Evolutionary conservation across 495 filamentous ascomycete genomes (phyloP).

Genomic region (Talaromyces nanjingensis): DNA sequence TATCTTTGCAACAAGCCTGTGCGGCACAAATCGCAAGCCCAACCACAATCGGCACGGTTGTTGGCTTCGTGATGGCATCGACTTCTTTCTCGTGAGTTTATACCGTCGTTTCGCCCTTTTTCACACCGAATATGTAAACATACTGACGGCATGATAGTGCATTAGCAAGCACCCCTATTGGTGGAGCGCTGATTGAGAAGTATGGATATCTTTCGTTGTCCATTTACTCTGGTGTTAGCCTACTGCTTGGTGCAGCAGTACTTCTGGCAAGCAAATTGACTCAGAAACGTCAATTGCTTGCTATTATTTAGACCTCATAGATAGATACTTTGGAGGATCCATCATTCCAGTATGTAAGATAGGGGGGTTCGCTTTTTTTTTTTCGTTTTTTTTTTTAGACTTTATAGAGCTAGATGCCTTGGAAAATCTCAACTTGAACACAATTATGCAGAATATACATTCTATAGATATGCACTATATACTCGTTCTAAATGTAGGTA

Average conservation of each 20-base stretch:
- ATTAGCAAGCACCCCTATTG: conserved; percentile 31
- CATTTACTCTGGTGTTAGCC: conserved; percentile 24
- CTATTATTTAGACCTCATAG: conserved; percentile 15
- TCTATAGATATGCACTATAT: not conserved
- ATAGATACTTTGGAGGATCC: too few relatives aligned
- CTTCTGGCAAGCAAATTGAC: conserved; percentile 20
- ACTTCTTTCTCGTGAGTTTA: conserved; percentile 28
- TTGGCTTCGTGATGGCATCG: conserved; percentile 27
- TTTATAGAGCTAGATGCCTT: not conserved
- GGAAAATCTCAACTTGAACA: too few relatives aligned
- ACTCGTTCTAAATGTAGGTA: not conserved
- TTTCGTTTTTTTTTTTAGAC: too few relatives aligned
- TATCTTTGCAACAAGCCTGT: conserved; percentile 36
- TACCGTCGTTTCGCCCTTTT: too few relatives aligned
- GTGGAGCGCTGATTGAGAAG: conserved; percentile 23
- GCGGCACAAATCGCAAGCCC: conserved; percentile 28
- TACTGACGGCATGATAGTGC: conserved; percentile 18
- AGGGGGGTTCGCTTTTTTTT: not conserved
- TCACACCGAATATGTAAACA: not conserved
- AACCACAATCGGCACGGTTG: conserved; percentile 22
- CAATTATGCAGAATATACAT: not conserved
- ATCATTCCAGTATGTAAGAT: not conserved
- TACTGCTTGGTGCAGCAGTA: conserved; percentile 24
- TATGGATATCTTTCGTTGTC: conserved; percentile 32
- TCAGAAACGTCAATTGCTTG: conserved; percentile 16